These are phyloP conservation scores for Dryas integrifolia DNA, from an alignment of 331 rosid species.

Conservation along the genomic window DNA sequence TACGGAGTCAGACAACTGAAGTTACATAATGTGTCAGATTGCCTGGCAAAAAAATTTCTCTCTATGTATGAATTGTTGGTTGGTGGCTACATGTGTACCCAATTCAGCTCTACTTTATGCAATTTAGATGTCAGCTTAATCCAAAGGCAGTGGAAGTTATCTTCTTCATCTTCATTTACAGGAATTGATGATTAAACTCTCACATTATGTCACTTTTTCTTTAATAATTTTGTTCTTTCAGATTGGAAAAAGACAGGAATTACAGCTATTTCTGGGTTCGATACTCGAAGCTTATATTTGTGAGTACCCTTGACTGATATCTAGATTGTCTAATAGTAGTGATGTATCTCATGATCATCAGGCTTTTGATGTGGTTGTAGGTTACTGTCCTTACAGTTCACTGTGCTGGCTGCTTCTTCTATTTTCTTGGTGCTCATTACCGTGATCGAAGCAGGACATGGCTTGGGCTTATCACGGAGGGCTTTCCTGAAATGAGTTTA, in stretches of 20 bases:
- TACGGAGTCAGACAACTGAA: too few species aligned
- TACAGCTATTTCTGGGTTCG: slow-evolving; percentile 74
- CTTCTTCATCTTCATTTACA: not conserved
- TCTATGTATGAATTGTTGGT: too few species aligned
- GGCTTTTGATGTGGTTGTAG: slow-evolving; percentile 40
- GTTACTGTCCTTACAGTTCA: slow-evolving; percentile 67
- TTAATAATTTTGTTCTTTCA: slow-evolving; percentile 17
- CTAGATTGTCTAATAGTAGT: not conserved
- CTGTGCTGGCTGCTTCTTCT: slow-evolving; percentile 59
- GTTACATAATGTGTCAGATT: too few species aligned
- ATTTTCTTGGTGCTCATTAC: slow-evolving; percentile 39
- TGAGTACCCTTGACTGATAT: slow-evolving; percentile 38
- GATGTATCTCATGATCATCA: not conserved
- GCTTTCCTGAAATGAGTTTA: not conserved
- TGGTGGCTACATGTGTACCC: too few species aligned
- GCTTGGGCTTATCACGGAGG: slow-evolving; percentile 29
- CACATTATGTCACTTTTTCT: not conserved
- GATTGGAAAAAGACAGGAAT: slow-evolving; percentile 75
- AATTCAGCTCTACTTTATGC: too few species aligned
- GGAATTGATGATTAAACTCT: not conserved
- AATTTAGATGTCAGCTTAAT: too few species aligned
- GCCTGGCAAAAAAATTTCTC: too few species aligned
- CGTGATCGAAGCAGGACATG: slow-evolving; percentile 39
- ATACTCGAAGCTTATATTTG: slow-evolving; percentile 61
- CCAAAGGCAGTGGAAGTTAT: too few species aligned